Percentiles rank a stretch among this genome's conserved stretches.
Conservation (phyloP, 2,329 filamentous ascomycete genomes). For the Clathrospora elynae region DNA sequence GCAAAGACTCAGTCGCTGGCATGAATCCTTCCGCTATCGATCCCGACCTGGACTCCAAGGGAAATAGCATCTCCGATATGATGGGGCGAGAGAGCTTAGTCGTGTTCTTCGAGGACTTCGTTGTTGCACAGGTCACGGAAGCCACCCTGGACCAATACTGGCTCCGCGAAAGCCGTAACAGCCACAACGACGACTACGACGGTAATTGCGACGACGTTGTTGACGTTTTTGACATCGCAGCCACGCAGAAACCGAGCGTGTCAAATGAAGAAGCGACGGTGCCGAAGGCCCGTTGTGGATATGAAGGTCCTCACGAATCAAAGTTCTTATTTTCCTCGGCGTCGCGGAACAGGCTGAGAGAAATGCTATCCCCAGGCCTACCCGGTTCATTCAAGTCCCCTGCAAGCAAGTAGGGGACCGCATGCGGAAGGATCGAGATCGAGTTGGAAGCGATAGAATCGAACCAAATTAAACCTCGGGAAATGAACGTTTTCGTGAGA, state of each 20-base stretch:
- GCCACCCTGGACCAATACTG: constrained; percentile 42
- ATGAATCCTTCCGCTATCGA: constrained; percentile 46
- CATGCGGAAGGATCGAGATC: constrained; percentile 16
- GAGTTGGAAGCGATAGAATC: constrained; percentile 12
- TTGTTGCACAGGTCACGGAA: constrained; percentile 38
- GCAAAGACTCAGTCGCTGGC: constrained; percentile 50
- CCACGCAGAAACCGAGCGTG: constrained; percentile 9
- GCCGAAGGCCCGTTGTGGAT: constrained; percentile 8
- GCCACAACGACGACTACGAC: not conserved
- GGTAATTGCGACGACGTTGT: not conserved
- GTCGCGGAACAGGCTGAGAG: constrained; percentile 31
- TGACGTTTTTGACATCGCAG: not conserved
- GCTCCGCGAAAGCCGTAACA: constrained; percentile 20
- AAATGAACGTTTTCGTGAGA: constrained; percentile 10
- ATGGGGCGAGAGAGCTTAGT: constrained; percentile 48
- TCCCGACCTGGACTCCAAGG: constrained; percentile 18
- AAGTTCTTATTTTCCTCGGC: constrained; percentile 31
- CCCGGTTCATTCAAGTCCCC: constrained; percentile 23
- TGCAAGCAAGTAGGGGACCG: constrained; percentile 15
- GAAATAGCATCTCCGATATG: constrained; percentile 31
- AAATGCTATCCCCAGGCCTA: constrained; percentile 28
- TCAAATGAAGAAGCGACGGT: constrained; percentile 17
- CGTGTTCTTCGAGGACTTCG: constrained; percentile 50
- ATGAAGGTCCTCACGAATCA: constrained; percentile 15
- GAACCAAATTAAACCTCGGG: constrained; percentile 23